phyloP scores from a whole-genome alignment of 2,329 filamentous ascomycete genomes.

The Alternaria angustiovoidea region DNA sequence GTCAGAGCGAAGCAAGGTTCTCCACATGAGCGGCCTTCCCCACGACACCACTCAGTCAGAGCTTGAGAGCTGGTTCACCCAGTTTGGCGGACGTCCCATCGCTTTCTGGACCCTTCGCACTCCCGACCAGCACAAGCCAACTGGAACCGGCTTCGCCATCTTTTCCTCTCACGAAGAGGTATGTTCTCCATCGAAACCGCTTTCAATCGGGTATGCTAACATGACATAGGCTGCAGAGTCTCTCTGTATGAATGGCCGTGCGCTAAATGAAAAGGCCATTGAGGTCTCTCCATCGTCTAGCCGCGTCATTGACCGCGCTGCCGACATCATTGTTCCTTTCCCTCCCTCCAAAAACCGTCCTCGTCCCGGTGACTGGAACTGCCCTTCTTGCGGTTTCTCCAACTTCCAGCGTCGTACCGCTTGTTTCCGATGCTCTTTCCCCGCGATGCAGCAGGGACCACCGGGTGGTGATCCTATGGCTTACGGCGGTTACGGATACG shows the following conservation, averaged over 20 bases:
- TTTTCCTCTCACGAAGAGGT: conserved; percentile 99
- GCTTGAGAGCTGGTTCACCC: conserved; percentile 99
- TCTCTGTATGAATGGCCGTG: conserved; percentile 98
- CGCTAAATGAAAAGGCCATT: conserved; percentile 97
- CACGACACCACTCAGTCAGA: conserved; percentile 99
- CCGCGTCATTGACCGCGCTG: conserved; percentile 91
- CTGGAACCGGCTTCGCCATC: conserved; percentile 95
- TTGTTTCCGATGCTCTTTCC: conserved; percentile 99
- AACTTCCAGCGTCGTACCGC: conserved; percentile 99
- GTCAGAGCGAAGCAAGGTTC: conserved; percentile 94
- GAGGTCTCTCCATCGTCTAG: conserved; percentile 98
- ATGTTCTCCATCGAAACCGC: conserved; percentile 45
- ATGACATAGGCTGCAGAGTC: conserved; percentile 83
- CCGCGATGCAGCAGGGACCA: conserved; percentile 83
- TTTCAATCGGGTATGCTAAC: conserved; percentile 18
- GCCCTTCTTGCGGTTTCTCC: conserved; percentile 97
- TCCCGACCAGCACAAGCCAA: conserved; percentile 99
- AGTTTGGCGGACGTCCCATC: conserved; percentile 96
- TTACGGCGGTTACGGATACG: conserved; percentile 58
- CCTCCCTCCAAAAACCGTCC: conserved; percentile 98
- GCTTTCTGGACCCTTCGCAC: conserved; percentile 99
- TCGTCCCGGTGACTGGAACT: conserved; percentile 97
- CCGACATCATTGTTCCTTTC: conserved; percentile 95
- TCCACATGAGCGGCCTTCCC: conserved; percentile 96
- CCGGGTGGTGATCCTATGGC: conserved; percentile 74